Evolutionary conservation across 441 rosid species (phyloP).

Genomic region (Syzygium syzygioides): DNA sequence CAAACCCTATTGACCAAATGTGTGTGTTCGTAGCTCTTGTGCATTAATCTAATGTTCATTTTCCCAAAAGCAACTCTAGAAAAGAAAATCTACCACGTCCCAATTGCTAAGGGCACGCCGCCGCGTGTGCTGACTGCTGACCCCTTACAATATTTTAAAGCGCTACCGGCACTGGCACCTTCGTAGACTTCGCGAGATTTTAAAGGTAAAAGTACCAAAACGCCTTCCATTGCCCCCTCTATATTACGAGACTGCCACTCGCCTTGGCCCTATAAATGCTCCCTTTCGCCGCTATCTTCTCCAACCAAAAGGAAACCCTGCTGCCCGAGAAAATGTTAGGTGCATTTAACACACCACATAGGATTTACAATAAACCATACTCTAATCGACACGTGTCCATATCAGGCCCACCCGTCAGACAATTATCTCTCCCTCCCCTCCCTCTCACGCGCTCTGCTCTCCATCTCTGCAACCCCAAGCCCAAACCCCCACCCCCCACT

Average conservation of each 20-base stretch:
- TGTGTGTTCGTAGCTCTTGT: neutral
- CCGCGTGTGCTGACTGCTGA: neutral
- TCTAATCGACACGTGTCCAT: too few species aligned
- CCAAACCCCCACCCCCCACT: too few species aligned
- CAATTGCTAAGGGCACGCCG: neutral
- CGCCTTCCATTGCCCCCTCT: neutral
- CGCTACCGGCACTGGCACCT: neutral
- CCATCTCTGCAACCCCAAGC: too few species aligned
- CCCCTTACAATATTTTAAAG: neutral
- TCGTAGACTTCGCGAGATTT: neutral
- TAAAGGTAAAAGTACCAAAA: neutral
- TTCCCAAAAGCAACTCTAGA: too few species aligned
- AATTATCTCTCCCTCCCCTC: too few species aligned
- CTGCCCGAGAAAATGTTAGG: too few species aligned
- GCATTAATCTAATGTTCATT: neutral
- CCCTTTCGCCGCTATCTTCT: neutral
- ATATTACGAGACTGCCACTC: neutral
- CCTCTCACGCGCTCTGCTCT: too few species aligned
- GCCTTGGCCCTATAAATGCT: neutral
- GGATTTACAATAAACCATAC: too few species aligned
- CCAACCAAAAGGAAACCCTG: neutral
- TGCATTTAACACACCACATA: too few species aligned
- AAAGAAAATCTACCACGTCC: neutral
- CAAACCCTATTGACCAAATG: neutral
- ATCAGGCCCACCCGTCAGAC: too few species aligned